Base-by-base conservation (phyloP, 2,329 filamentous ascomycete species). In the Myriosclerotinia curreyana region DNA sequence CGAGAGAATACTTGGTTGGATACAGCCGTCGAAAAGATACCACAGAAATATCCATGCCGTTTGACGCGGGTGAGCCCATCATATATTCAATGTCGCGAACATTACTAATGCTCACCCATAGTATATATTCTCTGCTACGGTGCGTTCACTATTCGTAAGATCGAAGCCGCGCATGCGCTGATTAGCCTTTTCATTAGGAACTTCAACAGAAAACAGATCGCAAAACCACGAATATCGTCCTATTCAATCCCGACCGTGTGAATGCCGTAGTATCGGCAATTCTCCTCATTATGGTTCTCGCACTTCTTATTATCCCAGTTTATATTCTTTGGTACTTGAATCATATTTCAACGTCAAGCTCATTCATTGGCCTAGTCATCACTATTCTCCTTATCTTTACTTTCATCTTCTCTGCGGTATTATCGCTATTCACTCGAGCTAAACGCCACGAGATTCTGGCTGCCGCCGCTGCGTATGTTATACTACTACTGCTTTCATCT, bases 1-100 rank as follows among this genome's bases (percentile, higher is more conserved):
- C 60, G 76, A 48, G 76, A 78, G 51, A 71, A 75, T 64, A 75
- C 76, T 3, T 78, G 76, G 76, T 71, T 79, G 1, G 77, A 79
- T 64, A 66, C 66, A 7, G 48, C 62, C 0, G 69, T 79, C 8
- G 76, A 78, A 59, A 66, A 56, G 2, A 49, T 71, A 12, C 53
- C 74, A 17, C 65, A 68, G 22, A 62, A 49, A 4, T 64, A 65
- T 17, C 42, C 61, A 20, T 64, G 67, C 49, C 59, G 34, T 28
- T 31, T 69, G 11, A 65, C 69, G 3, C 44, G 64, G 25, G 65
- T 69, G 55, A 51, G 62, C 17, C 3, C 11, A 46, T 44, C 38
- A 34, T 31, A 6, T 5, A 31, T 58, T 54, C 40, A 1, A n/a
- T 12, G 40, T n/a, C 7, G 7, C 17, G 28, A 67, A 22, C 3